Conservation (phyloP, 108 stramenopile genomes). For the Nannochloropsis salina region DNA sequence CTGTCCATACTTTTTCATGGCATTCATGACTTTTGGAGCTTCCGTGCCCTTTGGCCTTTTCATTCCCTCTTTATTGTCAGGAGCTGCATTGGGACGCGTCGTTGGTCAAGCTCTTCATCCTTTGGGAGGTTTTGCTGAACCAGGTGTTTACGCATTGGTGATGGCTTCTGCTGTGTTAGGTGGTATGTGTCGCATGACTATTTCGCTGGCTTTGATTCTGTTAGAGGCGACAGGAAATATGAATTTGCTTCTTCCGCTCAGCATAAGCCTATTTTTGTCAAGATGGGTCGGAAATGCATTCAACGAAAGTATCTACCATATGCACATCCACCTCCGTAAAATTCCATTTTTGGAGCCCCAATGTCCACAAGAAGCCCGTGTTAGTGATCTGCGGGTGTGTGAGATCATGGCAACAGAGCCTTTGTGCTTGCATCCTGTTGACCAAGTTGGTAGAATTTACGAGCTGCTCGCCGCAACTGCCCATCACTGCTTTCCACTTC, state of each 20-base stretch:
- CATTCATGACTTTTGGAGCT: slow-evolving; percentile 49
- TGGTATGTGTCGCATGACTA: slow-evolving; percentile 53
- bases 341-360: slow-evolving; percentile 20
- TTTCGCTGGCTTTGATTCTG: slow-evolving; percentile 44
- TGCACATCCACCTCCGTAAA: slow-evolving; percentile 2
- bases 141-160: slow-evolving; percentile 51
- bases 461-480: slow-evolving; percentile 20
- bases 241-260: not conserved
- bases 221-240: slow-evolving; percentile 22
- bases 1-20: slow-evolving; percentile 46
- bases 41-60: slow-evolving; percentile 53
- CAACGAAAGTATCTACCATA: slow-evolving; percentile 20
- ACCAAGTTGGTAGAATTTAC: slow-evolving; percentile 24
- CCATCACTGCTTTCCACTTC: slow-evolving; percentile 31
- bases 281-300: slow-evolving; percentile 20
- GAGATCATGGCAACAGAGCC: slow-evolving; percentile 30
- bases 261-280: not conserved
- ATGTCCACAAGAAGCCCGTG: slow-evolving; percentile 15
- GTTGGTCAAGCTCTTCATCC: slow-evolving; percentile 28
- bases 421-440: slow-evolving; percentile 20
- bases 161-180: slow-evolving; percentile 52
- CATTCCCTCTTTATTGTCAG: slow-evolving; percentile 50
- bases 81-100: slow-evolving; percentile 51
- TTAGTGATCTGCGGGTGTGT: slow-evolving; percentile 18
- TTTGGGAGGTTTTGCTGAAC: slow-evolving; percentile 37